Evolutionary conservation across 345 rosid species (phyloP).

Genomic region (Euphorbia peplus): DNA sequence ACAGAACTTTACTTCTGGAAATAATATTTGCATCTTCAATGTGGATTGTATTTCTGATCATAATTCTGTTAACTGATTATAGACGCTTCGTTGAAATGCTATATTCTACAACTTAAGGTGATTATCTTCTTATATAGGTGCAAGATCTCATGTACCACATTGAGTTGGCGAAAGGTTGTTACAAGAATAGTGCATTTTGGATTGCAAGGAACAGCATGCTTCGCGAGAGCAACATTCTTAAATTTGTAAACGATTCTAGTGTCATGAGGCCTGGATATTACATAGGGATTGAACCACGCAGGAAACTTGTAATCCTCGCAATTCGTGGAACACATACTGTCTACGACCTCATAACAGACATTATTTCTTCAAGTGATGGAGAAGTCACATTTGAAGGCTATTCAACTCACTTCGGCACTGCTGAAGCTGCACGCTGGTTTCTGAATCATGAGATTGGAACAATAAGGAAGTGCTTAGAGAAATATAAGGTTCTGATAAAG

Average conservation of each 20-base stretch:
- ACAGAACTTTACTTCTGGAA: conserved; percentile 12
- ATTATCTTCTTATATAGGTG: conserved; percentile 42
- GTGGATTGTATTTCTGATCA: neutral
- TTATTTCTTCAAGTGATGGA: conserved; percentile 73
- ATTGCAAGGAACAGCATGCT: conserved; percentile 81
- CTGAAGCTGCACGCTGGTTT: conserved; percentile 97
- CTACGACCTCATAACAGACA: conserved; percentile 80
- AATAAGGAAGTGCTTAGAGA: conserved; percentile 61
- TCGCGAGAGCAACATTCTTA: conserved; percentile 62
- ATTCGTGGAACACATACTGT: conserved; percentile 91
- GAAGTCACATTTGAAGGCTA: conserved; percentile 87
- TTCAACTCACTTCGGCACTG: conserved; percentile 91
- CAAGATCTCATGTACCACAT: conserved; percentile 79
- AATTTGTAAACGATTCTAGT: conserved; percentile 67
- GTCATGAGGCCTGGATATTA: conserved; percentile 96
- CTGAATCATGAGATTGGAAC: conserved; percentile 72
- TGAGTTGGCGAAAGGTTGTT: conserved; percentile 79
- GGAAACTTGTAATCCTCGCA: conserved; percentile 68
- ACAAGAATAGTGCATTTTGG: conserved; percentile 48
- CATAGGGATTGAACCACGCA: conserved; percentile 66
- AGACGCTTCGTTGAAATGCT: neutral
- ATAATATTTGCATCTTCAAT: neutral
- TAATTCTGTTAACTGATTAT: neutral
- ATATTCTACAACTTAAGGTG: conserved; percentile 1
- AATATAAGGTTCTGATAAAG: conserved; percentile 48